Conservation (phyloP, 768 basidiomycete species). For the Hypholoma fasciculare region DNA sequence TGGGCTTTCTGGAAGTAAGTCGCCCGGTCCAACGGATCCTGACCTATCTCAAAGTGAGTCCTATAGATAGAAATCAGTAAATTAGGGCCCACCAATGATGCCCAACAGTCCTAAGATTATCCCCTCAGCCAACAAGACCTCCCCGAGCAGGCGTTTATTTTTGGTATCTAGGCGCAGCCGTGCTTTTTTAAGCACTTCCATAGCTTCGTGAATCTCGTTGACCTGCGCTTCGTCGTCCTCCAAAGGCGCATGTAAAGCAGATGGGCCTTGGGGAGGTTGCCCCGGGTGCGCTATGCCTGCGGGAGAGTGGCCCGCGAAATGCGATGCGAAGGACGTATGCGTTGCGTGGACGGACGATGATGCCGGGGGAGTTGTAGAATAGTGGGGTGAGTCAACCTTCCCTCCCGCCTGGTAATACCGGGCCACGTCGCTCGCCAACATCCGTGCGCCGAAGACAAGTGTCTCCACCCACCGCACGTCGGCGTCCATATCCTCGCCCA, state of each 20-base stretch:
- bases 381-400: neutral
- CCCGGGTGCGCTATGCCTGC: neutral
- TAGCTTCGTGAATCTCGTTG: conserved; percentile 65
- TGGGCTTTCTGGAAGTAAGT: conserved; percentile 59
- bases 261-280: neutral
- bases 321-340: neutral
- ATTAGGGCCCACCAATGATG: conserved; percentile 51
- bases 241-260: neutral
- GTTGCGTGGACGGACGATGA: neutral
- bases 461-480: conserved; percentile 77
- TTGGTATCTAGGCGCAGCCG: conserved; percentile 49
- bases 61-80: no score
- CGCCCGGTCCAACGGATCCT: conserved; percentile 62
- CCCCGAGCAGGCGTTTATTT: conserved; percentile 55
- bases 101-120: conserved; percentile 73
- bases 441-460: conserved; percentile 72
- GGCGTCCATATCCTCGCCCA: conserved; percentile 54
- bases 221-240: conserved; percentile 27
- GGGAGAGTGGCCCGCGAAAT: neutral
- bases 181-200: conserved; percentile 58
- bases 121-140: conserved; percentile 68
- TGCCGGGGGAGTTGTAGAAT: neutral
- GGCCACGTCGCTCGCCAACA: conserved; percentile 59
- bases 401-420: conserved; percentile 2
- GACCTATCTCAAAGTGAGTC: conserved; percentile 42